A percentile compares a stretch with the other conserved stretches of the same genome.
Evolutionary conservation across 2,329 filamentous ascomycete genomes (phyloP).

Genomic region (Aspergillus hortae): DNA sequence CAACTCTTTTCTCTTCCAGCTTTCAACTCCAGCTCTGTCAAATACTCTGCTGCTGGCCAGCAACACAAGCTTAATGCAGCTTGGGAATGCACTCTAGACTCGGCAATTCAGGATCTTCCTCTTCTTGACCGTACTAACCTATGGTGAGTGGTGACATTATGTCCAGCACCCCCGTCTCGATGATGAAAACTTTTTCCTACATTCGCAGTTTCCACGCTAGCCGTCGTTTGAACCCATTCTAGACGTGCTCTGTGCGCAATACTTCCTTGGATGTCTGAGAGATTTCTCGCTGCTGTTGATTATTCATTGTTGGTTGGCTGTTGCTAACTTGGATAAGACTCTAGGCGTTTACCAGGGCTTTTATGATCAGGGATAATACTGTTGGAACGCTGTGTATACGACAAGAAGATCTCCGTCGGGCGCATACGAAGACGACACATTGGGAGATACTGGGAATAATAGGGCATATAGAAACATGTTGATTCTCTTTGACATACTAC

Average conservation of each 20-base stretch:
- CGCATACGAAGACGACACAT: too few relatives aligned
- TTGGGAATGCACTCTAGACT: background rate
- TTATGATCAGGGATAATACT: too few relatives aligned
- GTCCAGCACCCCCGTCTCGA: conserved; percentile 10
- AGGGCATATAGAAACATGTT: too few relatives aligned
- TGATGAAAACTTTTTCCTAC: conserved; percentile 42
- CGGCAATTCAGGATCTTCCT: too few relatives aligned
- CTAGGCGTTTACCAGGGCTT: background rate
- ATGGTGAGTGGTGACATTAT: background rate
- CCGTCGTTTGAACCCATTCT: conserved; percentile 33
- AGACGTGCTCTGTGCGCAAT: conserved; percentile 33
- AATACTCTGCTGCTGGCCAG: background rate
- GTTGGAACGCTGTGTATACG: too few relatives aligned
- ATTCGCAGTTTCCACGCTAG: conserved; percentile 43
- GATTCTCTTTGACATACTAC: too few relatives aligned
- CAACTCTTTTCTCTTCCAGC: background rate
- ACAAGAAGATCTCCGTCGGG: too few relatives aligned
- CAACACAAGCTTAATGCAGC: conserved; percentile 5
- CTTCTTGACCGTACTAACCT: background rate
- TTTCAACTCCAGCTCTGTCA: background rate
- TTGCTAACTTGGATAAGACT: conserved; percentile 1
- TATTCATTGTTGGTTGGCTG: background rate
- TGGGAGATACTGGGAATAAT: too few relatives aligned
- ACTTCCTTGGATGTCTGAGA: conserved; percentile 40
- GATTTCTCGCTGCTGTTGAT: conserved; percentile 1